Evolutionary conservation across 768 basidiomycete genomes (phyloP).

Genomic region (Dentipellis sp.): DNA sequence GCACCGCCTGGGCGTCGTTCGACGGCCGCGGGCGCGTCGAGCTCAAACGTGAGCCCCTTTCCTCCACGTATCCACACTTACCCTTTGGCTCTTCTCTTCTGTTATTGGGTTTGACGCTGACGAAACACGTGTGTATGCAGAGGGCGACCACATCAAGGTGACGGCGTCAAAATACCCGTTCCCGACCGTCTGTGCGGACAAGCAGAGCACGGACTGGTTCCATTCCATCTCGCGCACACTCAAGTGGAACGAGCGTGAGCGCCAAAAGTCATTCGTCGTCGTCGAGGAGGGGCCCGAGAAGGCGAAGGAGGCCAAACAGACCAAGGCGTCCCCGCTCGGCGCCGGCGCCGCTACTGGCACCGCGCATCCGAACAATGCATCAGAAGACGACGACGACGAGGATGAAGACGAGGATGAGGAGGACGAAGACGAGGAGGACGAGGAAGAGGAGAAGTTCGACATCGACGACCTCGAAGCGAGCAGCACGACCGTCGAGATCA

Average conservation of each 20-base stretch:
- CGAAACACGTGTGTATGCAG: constrained; percentile 30
- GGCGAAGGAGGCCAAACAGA: neutral
- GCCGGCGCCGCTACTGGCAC: neutral
- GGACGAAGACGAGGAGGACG: constrained; percentile 36
- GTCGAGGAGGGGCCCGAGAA: constrained; percentile 78
- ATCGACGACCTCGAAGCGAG: constrained; percentile 69
- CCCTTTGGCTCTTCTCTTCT: too few relatives aligned
- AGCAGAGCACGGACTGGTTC: constrained; percentile 99
- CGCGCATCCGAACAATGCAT: constrained; percentile 2
- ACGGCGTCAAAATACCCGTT: constrained; percentile 96
- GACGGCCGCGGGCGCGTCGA: constrained; percentile 96
- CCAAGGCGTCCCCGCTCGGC: neutral
- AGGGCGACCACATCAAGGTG: constrained; percentile 99
- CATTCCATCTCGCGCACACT: constrained; percentile 91
- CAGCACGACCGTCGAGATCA: constrained; percentile 1
- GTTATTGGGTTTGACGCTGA: neutral
- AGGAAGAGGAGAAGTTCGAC: constrained; percentile 78
- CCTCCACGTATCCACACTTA: neutral
- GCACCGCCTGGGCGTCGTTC: constrained; percentile 98
- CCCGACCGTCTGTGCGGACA: constrained; percentile 96
- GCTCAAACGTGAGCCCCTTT: constrained; percentile 67
- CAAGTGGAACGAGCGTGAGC: constrained; percentile 98
- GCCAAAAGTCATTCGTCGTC: constrained; percentile 97
- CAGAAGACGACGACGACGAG: constrained; percentile 18
- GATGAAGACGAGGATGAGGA: constrained; percentile 31